A percentile compares a stretch with the other conserved stretches of the same genome.
These are phyloP conservation scores for Claviceps capensis DNA, from an alignment of 2,329 filamentous ascomycete species.

Conservation along the genomic window DNA sequence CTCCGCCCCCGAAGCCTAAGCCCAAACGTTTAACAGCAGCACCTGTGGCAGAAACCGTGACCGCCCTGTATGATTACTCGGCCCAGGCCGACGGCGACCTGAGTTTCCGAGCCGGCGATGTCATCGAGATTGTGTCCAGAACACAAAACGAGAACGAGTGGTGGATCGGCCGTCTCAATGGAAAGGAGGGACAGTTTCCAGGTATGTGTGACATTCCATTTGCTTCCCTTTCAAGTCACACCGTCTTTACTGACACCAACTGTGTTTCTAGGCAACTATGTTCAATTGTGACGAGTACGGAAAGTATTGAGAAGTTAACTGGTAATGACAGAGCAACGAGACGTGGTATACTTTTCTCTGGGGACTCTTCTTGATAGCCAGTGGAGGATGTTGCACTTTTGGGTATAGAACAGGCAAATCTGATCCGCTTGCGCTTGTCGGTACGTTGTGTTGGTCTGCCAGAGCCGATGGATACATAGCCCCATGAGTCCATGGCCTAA, in stretches of 20 bases:
- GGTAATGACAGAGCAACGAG: background rate
- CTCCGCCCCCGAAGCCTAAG: slow-evolving; percentile 64
- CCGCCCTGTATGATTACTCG: slow-evolving; percentile 90
- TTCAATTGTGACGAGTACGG: slow-evolving; percentile 2
- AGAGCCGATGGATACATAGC: background rate
- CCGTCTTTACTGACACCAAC: background rate
- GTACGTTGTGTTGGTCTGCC: background rate
- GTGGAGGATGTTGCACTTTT: background rate
- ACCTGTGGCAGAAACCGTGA: slow-evolving; percentile 62
- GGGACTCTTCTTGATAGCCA: background rate
- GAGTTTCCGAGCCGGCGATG: slow-evolving; percentile 76
- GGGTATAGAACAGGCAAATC: background rate
- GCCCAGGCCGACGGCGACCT: slow-evolving; percentile 90
- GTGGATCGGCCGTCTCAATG: slow-evolving; percentile 78
- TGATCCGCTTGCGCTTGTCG: background rate
- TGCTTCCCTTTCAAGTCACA: background rate
- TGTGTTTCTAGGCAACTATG: slow-evolving; percentile 3
- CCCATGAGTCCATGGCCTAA: background rate
- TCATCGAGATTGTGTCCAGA: slow-evolving; percentile 74
- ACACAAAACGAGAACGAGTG: slow-evolving; percentile 93
- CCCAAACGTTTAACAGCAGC: slow-evolving; percentile 56
- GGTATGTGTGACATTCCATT: slow-evolving; percentile 41
- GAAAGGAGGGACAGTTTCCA: slow-evolving; percentile 83
- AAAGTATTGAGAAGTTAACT: background rate
- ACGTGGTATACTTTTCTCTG: background rate